A percentile compares a stretch with the other conserved stretches of the same genome.
phyloP scores from a whole-genome alignment of 106 monocot species.

The Dioscorea dumetorum region DNA sequence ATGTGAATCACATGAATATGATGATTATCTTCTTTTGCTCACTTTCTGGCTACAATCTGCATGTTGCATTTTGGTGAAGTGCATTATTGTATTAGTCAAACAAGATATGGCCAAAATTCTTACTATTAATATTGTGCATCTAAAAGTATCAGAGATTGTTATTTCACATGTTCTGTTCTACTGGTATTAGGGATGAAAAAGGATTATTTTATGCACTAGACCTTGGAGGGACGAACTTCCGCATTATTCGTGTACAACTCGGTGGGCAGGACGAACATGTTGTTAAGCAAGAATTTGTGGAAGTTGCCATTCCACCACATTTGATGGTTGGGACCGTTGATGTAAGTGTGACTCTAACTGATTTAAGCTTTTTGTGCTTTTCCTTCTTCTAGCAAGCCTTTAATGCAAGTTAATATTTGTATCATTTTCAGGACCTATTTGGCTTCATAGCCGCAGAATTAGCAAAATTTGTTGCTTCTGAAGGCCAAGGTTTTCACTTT shows the following conservation, averaged over 20 bases:
- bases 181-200: constrained; percentile 47
- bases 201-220: constrained; percentile 92
- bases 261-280: constrained; percentile 62
- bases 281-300: constrained; percentile 49
- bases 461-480: constrained; percentile 65
- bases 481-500: constrained; percentile 57
- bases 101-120: too few species aligned
- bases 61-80: too few species aligned
- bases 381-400: not conserved
- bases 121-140: too few species aligned
- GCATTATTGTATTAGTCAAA: too few species aligned
- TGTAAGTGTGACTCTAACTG: constrained; percentile 19
- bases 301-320: constrained; percentile 78
- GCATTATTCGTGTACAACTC: constrained; percentile 69
- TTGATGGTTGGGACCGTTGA: constrained; percentile 72
- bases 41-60: too few species aligned
- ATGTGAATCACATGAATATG: too few species aligned
- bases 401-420: not conserved
- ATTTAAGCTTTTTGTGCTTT: too few species aligned
- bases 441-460: constrained; percentile 79
- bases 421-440: constrained; percentile 74
- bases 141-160: too few species aligned
- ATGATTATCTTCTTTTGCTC: too few species aligned
- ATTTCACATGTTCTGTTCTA: not conserved
- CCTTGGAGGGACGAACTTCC: constrained; percentile 93